Evolutionary conservation across 202 grass and related monocot species (phyloP), one percentile per base, ranked within the genome.

Genomic region (Carex arenaria): DNA sequence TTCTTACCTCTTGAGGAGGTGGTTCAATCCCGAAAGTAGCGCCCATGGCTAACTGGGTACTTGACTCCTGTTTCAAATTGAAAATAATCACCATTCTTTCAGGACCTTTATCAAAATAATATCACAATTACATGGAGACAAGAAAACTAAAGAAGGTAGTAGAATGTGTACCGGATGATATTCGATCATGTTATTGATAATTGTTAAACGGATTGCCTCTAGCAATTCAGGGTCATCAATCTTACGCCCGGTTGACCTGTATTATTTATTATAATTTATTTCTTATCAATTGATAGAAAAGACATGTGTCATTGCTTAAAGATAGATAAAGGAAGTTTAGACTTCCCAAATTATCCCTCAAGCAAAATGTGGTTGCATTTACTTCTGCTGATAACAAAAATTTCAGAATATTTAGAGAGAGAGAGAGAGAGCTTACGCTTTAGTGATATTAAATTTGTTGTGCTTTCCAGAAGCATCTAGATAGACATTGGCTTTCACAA

Each of bases 171-270:
- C 96, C 64, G 96, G 96, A 82, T 99, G 96, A 87, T 96, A 99
- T 57, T 96, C 68, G 23, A 99, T 78, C 96, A 99, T 89, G 75
- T 89, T 94, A 81, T 92, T 96, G 84, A 99, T 99, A 89, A 99
- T 96, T 20, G 96, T 99, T 84, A 95, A 77, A 17, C 96, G 91
- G 83, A 99, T 88, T 30, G 89, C 90, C 91, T 99, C 96, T 87
- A 99, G 83, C 86, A 95, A 88, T 85, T 99, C 93, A 28, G 96
- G 96, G 38, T 99, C 93, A 84, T 89, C 85, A 80, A 99, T 93
- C 86, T 99, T 99, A 85, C 96, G 96, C 73, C 93, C 96, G 62
- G 89, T 94, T 26, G 85, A 96, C 93, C 96, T 99, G 89, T 93
- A 91, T 64, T 88, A 83, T 86, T 87, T 88, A 86, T 82, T 78